Conservation (phyloP, 1,284 basidiomycete genomes). For the Puccinia sorghi region DNA sequence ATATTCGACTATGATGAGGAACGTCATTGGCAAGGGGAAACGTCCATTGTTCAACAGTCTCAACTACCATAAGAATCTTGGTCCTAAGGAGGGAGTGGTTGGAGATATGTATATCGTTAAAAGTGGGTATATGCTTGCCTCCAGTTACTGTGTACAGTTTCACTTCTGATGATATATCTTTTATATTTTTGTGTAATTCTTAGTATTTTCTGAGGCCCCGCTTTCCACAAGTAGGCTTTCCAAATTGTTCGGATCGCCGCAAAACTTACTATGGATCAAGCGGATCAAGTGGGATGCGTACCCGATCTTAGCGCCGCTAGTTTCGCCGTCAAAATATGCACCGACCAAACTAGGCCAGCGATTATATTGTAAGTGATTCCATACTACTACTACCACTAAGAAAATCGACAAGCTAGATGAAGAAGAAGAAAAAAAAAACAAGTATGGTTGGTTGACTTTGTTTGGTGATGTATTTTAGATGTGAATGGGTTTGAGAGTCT, state of each 20-base stretch:
- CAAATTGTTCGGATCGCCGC: slow-evolving; percentile 64
- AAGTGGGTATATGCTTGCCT: slow-evolving; percentile 34
- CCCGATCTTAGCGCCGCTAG: slow-evolving; percentile 52
- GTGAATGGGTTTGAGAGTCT: slow-evolving; percentile 41
- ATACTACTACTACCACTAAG: neutral
- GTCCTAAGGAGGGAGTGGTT: slow-evolving; percentile 56
- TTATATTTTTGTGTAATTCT: slow-evolving; percentile 69
- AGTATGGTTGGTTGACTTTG: neutral
- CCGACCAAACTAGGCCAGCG: slow-evolving; percentile 21
- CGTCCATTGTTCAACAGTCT: slow-evolving; percentile 83
- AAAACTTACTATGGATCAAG: slow-evolving; percentile 75
- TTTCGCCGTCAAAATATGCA: neutral
- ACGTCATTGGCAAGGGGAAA: slow-evolving; percentile 60
- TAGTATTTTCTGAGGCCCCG: slow-evolving; percentile 76
- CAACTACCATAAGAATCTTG: slow-evolving; percentile 73
- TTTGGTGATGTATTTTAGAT: slow-evolving; percentile 7
- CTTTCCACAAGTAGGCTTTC: slow-evolving; percentile 71
- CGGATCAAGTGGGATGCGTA: slow-evolving; percentile 69
- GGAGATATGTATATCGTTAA: slow-evolving; percentile 51
- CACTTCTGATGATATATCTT: slow-evolving; percentile 57
- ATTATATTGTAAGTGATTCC: slow-evolving; percentile 28
- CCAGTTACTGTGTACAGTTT: neutral
- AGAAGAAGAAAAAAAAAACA: neutral
- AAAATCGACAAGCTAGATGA: neutral
- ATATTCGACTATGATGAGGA: slow-evolving; percentile 71